A percentile compares a stretch with the other conserved stretches of the same genome.
Conservation (phyloP, 164 flowering plant species). For the Nymphaea colorata region DNA sequence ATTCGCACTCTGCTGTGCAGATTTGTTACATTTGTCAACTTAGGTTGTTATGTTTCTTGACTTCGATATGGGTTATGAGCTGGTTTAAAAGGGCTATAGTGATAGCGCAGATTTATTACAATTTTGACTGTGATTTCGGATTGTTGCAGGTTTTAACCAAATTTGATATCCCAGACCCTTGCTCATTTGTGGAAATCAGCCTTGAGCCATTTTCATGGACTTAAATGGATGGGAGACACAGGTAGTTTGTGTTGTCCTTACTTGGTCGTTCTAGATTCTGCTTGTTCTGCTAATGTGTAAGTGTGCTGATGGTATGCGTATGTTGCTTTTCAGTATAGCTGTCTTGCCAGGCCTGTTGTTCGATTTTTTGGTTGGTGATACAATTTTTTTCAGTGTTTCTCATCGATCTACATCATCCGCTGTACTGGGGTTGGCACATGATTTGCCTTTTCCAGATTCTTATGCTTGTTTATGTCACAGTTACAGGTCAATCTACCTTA, state of each 20-base stretch:
- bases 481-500: not conserved
- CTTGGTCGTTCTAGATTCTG: not conserved
- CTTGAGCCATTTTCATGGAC: constrained; percentile 45
- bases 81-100: too few relatives aligned
- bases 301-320: not conserved
- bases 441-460: too few relatives aligned
- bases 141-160: constrained; percentile 55
- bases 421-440: too few relatives aligned
- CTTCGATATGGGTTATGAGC: too few relatives aligned
- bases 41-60: too few relatives aligned
- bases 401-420: not conserved
- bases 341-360: not conserved
- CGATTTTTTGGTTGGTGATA: not conserved
- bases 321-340: not conserved
- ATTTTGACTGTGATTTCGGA: too few relatives aligned
- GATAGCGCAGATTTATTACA: too few relatives aligned
- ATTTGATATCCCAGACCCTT: constrained; percentile 77
- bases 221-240: not conserved
- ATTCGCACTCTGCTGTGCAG: too few relatives aligned
- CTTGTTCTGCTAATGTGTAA: not conserved
- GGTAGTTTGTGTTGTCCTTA: not conserved
- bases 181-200: constrained; percentile 71
- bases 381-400: not conserved
- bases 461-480: not conserved
- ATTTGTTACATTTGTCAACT: too few relatives aligned